Evolutionary conservation across 768 basidiomycete genomes (phyloP).

Genomic region (Omphalotus guepiniiformis): DNA sequence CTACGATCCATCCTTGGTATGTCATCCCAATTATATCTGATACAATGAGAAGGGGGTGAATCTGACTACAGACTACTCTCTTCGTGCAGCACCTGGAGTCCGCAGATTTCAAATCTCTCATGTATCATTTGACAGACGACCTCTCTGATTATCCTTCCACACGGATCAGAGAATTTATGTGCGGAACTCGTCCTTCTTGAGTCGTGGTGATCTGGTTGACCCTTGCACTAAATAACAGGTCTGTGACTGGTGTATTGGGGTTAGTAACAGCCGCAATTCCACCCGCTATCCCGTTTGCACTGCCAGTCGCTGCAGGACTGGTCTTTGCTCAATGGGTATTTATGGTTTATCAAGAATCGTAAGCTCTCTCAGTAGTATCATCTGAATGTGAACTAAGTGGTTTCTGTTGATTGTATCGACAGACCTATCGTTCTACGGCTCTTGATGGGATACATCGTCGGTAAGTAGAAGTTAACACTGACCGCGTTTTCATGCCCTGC

Average conservation of each 20-base stretch:
- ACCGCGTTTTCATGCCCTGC: background rate
- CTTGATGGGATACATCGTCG: background rate
- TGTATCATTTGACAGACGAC: background rate
- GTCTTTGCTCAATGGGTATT: constrained; percentile 2
- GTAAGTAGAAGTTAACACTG: background rate
- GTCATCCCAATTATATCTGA: background rate
- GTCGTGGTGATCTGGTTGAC: background rate
- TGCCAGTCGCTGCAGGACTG: background rate
- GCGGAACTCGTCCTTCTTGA: background rate
- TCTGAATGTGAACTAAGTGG: no score
- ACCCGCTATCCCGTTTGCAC: background rate
- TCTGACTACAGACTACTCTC: background rate
- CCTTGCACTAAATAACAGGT: no score
- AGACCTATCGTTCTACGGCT: background rate
- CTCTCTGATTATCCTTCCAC: background rate
- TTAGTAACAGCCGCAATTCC: background rate
- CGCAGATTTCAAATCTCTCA: background rate
- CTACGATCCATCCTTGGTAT: constrained; percentile 16
- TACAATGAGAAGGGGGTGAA: background rate
- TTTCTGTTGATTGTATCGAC: background rate
- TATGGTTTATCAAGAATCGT: background rate
- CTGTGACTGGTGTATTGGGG: background rate
- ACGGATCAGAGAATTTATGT: background rate
- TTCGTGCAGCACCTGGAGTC: background rate
- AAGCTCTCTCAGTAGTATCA: background rate